Conservation (phyloP, 2,329 filamentous ascomycete genomes). For the Venturiaceae sp. region DNA sequence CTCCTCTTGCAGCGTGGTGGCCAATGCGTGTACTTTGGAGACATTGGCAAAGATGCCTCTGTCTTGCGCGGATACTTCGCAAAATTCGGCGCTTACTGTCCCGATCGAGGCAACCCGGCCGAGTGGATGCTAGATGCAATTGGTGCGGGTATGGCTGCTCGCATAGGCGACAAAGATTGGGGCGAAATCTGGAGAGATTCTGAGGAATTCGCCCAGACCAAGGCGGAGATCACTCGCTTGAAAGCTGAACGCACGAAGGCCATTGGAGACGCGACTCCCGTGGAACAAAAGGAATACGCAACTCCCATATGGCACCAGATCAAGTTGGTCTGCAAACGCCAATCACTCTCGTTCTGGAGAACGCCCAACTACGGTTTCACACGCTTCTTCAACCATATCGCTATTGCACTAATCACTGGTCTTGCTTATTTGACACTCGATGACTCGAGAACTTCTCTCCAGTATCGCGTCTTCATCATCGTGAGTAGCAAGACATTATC, state of each 20-base stretch:
- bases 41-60: constrained; percentile 66
- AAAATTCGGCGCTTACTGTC: constrained; percentile 47
- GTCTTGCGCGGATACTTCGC: constrained; percentile 53
- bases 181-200: constrained; percentile 69
- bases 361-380: constrained; percentile 86
- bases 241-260: constrained; percentile 49
- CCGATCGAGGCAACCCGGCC: constrained; percentile 43
- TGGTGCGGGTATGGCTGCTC: constrained; percentile 62
- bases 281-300: constrained; percentile 66
- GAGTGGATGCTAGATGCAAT: constrained; percentile 85
- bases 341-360: constrained; percentile 73
- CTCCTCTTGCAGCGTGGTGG: constrained; percentile 71
- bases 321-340: constrained; percentile 61
- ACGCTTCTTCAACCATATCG: constrained; percentile 73
- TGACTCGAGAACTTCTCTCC: constrained; percentile 63
- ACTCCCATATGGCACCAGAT: constrained; percentile 73
- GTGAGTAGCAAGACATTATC: not conserved
- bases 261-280: constrained; percentile 30
- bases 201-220: constrained; percentile 56
- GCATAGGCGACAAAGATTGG: constrained; percentile 59
- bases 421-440: constrained; percentile 72
- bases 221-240: constrained; percentile 56
- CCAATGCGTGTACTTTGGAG: constrained; percentile 75
- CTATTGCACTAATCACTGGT: constrained; percentile 68
- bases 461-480: constrained; percentile 80